Base-by-base conservation (phyloP, 495 filamentous ascomycete species). In the Darksidea phi region DNA sequence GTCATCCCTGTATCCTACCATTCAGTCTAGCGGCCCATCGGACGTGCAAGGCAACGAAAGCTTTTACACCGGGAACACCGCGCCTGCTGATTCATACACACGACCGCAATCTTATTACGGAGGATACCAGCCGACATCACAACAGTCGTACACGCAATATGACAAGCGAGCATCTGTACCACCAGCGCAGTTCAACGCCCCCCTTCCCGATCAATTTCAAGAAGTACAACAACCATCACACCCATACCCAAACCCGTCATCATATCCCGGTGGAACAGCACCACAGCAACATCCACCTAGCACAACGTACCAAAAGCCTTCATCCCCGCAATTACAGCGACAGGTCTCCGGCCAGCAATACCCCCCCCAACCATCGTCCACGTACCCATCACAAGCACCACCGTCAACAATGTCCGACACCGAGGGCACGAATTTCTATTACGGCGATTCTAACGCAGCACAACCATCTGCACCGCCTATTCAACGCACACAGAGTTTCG, bases 61-160 rank as follows among this genome's bases (percentile, higher is more conserved):
- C 72, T 96, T 85, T 70, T 96, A 96, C 69, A 88, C 85, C 28
- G 83, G 84, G 28, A 86, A 87, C 65, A 71, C 79, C 17, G 72
- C 62, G 2, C 61, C 78, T 48, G 72, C 79, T 13, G 86, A 87
- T 18, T 55, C 69, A 15, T 84, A 85, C 59, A 67, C 65, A 12
- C 71, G 71, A 48, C 76, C 76, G 8, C 59, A 76, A 46, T 66
- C 74, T 13, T 66, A 60, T 13, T 76, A 75, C 55, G 60, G 36
- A 15, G 62, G 56, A 21, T 74, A 71, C 54, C 59, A 58, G 28
- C 47, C 57, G 34, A 63, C 54, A 37, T 54, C 61, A 42, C 70
- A 72, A 63, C 24, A 67, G 34, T 46, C 68, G n/a, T 73, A 75
- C 50, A 28, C 66, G 12, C 51, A 66, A 13, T 72, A 67, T 51